These are phyloP conservation scores for Lecanicillium sp. DNA, from an alignment of 2,329 filamentous ascomycete genomes.

Conservation along the genomic window DNA sequence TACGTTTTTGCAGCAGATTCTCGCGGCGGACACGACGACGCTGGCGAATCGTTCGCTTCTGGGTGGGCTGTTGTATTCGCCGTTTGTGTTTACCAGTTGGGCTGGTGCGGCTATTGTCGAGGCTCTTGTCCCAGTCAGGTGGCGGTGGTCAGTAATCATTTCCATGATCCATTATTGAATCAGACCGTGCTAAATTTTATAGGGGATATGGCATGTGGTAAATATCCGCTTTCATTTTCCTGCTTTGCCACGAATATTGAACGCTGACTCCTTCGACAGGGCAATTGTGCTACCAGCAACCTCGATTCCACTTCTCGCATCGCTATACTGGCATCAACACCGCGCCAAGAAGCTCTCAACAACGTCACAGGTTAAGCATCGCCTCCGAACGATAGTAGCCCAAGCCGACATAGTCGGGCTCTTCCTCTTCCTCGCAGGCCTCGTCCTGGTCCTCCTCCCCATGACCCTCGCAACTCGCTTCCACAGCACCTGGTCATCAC, in stretches of 20 bases:
- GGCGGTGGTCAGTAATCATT: constrained; percentile 37
- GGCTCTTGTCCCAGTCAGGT: constrained; percentile 39
- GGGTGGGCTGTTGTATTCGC: constrained; percentile 49
- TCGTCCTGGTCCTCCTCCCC: constrained; percentile 4
- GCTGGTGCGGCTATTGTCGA: constrained; percentile 33
- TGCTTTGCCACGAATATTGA: too few relatives aligned
- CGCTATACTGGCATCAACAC: constrained; percentile 42
- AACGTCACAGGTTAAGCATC: too few relatives aligned
- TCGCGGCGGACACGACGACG: constrained; percentile 56
- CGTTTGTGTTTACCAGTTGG: constrained; percentile 55
- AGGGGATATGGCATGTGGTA: constrained; percentile 51
- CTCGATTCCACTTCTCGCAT: constrained; percentile 45
- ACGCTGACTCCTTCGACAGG: too few relatives aligned
- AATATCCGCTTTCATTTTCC: too few relatives aligned
- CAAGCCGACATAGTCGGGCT: constrained; percentile 3
- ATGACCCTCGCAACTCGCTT: constrained; percentile 4
- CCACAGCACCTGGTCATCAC: constrained; percentile 3
- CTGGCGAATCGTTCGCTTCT: constrained; percentile 52
- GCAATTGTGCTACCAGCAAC: constrained; percentile 49
- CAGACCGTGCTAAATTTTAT: not conserved
- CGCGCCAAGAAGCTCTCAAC: constrained; percentile 35
- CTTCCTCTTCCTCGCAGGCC: not conserved
- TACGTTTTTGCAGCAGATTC: constrained; percentile 55
- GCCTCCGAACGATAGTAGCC: not conserved
- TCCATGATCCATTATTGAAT: not conserved